These are phyloP conservation scores for Hondaea fermentalgiana DNA, from an alignment of 108 stramenopile species.

Conservation along the genomic window DNA sequence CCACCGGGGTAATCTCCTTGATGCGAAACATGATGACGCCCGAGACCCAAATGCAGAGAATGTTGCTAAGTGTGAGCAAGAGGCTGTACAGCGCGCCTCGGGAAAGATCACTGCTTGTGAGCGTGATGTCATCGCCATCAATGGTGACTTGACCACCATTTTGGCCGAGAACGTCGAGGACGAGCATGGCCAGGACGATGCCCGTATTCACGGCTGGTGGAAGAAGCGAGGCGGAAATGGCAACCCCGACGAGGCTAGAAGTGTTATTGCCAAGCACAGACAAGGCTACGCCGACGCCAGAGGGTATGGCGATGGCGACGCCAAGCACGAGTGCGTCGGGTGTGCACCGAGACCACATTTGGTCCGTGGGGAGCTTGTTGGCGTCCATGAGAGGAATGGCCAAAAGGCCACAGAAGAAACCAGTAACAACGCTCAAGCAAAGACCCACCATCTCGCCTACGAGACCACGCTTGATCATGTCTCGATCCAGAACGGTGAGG, in stretches of 20 bases:
- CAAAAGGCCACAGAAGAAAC: conserved; percentile 41
- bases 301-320: conserved; percentile 67
- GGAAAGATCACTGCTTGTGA: not conserved
- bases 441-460: conserved; percentile 55
- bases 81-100: conserved; percentile 35
- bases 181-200: conserved; percentile 14
- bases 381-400: conserved; percentile 35
- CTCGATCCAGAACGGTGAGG: conserved; percentile 54
- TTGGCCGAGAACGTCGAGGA: not conserved
- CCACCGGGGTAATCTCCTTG: conserved; percentile 45
- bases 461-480: conserved; percentile 43
- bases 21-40: conserved; percentile 55
- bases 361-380: conserved; percentile 53
- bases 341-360: conserved; percentile 55
- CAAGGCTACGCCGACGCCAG: conserved; percentile 73
- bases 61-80: conserved; percentile 55
- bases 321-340: conserved; percentile 43
- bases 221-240: conserved; percentile 72
- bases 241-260: conserved; percentile 65
- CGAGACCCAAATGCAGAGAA: conserved; percentile 52
- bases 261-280: conserved; percentile 65
- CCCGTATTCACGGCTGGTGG: conserved; percentile 74
- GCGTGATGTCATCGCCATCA: not conserved
- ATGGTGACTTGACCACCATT: not conserved
- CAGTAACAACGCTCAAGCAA: conserved; percentile 57